Evolutionary conservation across 1,139 yeast species (phyloP), one percentile per base, ranked within the genome.

Genomic region (Candida sanyaensis): DNA sequence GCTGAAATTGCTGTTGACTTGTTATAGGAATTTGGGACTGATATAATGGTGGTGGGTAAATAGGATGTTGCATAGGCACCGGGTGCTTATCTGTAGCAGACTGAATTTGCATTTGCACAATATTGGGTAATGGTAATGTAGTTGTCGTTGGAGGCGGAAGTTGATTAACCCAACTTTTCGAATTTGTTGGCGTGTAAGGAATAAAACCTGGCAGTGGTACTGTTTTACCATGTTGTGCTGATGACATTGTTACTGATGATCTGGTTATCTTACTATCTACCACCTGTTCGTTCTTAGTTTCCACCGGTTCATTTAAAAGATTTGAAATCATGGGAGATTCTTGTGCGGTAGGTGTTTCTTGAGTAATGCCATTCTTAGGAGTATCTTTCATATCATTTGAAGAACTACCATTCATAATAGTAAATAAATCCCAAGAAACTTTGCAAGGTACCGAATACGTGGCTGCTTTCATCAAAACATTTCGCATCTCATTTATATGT

Each of bases 391-490:
- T 23, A 12, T 36, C 39, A 29, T 37, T 39, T n/a, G 41, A 33
- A 9, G 36, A 26, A 6, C 36, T 50, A 7, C 42, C 32, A 26
- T 52, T 54, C 58, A 58, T 59, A 8, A 57, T 48, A 21, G 52
- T 52, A 34, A 52, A 60, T 4, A 62, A 47, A 17, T 60, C 59
- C 49, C 48, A 54, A 11, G 63, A 54, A 9, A 60, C 53, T 26
- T 47, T 51, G 46, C 57, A 58, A 6, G 65, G 60, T 6, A 52
- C 49, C 1, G 59, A 51, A 2, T 47, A 43, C 23, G 32, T 34
- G 9, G 61, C 51, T 6, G 52, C 51, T 24, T 44, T 45, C 4
- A 46, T 48, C 12, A 61, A 44, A 8, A 57, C 44, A 27, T 42
- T 41, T 42, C 51, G 48, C 32, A 57, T 48, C 8, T 53, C 58